Evolutionary conservation across 2,329 filamentous ascomycete genomes (phyloP).

Genomic region (Davidsoniella neocaledoniae): DNA sequence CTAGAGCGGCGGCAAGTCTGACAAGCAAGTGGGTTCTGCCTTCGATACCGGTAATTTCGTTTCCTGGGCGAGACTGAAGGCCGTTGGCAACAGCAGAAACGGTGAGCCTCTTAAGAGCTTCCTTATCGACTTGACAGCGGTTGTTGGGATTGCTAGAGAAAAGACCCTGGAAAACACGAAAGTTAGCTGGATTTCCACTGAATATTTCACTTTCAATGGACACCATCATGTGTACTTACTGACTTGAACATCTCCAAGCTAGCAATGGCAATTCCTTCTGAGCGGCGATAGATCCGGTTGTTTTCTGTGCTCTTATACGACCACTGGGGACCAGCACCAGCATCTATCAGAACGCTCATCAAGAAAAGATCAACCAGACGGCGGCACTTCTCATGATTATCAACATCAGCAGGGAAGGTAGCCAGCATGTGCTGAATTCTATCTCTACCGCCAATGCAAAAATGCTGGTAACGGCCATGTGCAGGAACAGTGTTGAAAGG

Average conservation of each 20-base stretch:
- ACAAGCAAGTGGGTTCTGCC: constrained; percentile 68
- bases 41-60: constrained; percentile 70
- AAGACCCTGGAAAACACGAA: constrained; percentile 34
- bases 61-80: constrained; percentile 67
- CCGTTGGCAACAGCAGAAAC: constrained; percentile 60
- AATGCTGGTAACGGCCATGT: constrained; percentile 77
- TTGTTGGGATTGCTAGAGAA: constrained; percentile 73
- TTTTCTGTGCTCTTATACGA: constrained; percentile 85
- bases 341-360: constrained; percentile 66
- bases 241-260: constrained; percentile 84
- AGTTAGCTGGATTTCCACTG: background rate
- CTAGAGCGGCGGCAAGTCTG: constrained; percentile 57
- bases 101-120: constrained; percentile 58
- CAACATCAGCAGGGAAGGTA: constrained; percentile 51
- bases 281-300: constrained; percentile 64
- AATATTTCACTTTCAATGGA: background rate
- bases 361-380: constrained; percentile 64
- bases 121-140: constrained; percentile 78
- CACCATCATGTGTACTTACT: constrained; percentile 19
- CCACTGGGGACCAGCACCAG: constrained; percentile 82
- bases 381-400: constrained; percentile 56
- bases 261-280: constrained; percentile 69
- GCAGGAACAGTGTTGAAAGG: constrained; percentile 53
- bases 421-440: constrained; percentile 54
- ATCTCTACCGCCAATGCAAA: constrained; percentile 62